A percentile compares a stretch with the other conserved stretches of the same genome.
Conservation (phyloP, 2,329 filamentous ascomycete species). For the Beauveria sp. region DNA sequence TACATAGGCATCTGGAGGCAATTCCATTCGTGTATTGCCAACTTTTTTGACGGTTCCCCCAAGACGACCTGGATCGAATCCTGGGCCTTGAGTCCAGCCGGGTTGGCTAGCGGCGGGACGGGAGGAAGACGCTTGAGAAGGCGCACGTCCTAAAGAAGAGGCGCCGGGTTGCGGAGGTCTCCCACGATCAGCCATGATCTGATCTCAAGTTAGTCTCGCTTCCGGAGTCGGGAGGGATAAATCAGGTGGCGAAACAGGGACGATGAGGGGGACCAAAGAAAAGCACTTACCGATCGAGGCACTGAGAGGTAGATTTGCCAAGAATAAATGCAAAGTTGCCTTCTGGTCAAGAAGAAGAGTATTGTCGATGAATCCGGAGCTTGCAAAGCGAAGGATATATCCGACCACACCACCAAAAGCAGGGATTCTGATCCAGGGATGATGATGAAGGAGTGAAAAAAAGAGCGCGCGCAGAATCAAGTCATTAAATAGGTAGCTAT, state of each 20-base stretch:
- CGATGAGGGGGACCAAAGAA: no score
- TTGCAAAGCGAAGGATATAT: background rate
- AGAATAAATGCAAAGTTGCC: no score
- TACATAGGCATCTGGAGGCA: slow-evolving; percentile 50
- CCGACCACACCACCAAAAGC: background rate
- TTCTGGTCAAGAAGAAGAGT: no score
- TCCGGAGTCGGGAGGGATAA: background rate
- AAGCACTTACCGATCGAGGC: no score
- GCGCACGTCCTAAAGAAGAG: background rate
- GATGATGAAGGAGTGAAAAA: background rate
- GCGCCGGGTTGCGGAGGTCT: slow-evolving; percentile 16
- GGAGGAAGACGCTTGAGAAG: slow-evolving; percentile 8
- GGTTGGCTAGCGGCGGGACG: slow-evolving; percentile 15
- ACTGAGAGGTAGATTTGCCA: no score
- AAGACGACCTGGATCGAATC: slow-evolving; percentile 37
- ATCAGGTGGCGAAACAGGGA: background rate
- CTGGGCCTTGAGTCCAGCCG: slow-evolving; percentile 25
- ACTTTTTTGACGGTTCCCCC: slow-evolving; percentile 23
- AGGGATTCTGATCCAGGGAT: background rate
- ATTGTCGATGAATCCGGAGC: no score
- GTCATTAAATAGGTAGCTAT: background rate
- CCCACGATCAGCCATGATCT: slow-evolving; percentile 25
- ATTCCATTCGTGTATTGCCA: slow-evolving; percentile 42
- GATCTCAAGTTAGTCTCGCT: background rate
- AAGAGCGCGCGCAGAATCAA: background rate